Conservation (phyloP, 495 filamentous ascomycete genomes). For the Bacidia gigantensis region DNA sequence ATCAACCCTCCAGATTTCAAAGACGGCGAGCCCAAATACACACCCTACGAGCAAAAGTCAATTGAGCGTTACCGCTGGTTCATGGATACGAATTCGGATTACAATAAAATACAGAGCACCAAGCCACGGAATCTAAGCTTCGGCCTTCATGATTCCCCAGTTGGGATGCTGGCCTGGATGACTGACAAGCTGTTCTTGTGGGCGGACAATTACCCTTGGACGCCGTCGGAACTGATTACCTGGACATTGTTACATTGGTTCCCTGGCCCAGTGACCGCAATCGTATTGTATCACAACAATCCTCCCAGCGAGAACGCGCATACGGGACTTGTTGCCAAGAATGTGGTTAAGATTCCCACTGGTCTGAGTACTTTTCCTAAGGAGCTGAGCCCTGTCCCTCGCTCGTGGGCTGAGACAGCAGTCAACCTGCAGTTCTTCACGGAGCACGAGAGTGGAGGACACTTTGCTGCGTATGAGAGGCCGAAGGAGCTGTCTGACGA, state of each 20-base stretch:
- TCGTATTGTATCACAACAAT: conserved; percentile 19
- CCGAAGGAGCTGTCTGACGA: conserved; percentile 24
- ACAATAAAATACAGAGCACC: conserved; percentile 14
- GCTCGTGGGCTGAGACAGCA: conserved; percentile 17
- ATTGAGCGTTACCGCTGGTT: conserved; percentile 13
- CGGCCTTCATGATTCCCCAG: conserved; percentile 19
- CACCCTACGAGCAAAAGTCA: conserved; percentile 11
- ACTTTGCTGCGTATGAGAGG: conserved; percentile 27
- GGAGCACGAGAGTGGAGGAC: conserved; percentile 24
- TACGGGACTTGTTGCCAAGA: conserved; percentile 1
- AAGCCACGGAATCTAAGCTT: conserved; percentile 19
- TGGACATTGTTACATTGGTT: conserved; percentile 23
- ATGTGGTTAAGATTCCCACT: conserved; percentile 10
- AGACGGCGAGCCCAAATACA: conserved; percentile 12
- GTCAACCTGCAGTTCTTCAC: conserved; percentile 22
- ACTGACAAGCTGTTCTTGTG: conserved; percentile 19
- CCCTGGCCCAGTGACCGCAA: conserved; percentile 16
- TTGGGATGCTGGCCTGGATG: conserved; percentile 22
- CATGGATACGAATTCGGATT: conserved; percentile 12
- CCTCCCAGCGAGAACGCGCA: conserved; percentile 11
- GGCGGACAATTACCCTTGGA: conserved; percentile 20
- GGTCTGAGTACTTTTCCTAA: conserved; percentile 20
- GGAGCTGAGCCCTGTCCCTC: conserved; percentile 17
- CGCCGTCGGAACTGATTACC: conserved; percentile 19
- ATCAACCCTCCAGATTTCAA: not conserved